These are phyloP conservation scores for Elsinoe necatrix DNA, from an alignment of 2,329 filamentous ascomycete genomes.

Conservation along the genomic window DNA sequence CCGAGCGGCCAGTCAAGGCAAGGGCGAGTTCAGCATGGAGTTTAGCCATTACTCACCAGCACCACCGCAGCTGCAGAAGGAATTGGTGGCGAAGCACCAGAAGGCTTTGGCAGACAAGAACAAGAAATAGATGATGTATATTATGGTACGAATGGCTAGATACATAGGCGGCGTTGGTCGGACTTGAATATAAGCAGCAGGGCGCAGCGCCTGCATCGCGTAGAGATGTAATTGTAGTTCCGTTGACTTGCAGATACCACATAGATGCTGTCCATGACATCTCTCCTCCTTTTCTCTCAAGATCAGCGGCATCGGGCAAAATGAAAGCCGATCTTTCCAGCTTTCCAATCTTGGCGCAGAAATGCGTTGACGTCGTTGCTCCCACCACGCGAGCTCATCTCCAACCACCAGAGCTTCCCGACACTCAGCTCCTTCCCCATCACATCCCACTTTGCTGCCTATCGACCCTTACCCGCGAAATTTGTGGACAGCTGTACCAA, in stretches of 20 bases:
- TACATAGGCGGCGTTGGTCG: constrained; percentile 2
- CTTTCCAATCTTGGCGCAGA: not conserved
- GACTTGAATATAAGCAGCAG: not conserved
- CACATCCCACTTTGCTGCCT: constrained; percentile 6
- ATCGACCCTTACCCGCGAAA: not conserved
- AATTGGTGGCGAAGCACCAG: constrained; percentile 58
- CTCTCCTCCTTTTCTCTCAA: not conserved
- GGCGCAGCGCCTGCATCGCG: not conserved
- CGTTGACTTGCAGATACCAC: constrained; percentile 3
- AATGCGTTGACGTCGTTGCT: constrained; percentile 7
- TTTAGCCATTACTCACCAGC: constrained; percentile 92
- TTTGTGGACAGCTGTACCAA: not conserved
- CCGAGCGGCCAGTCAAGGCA: constrained; percentile 89
- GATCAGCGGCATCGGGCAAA: not conserved
- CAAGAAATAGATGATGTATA: constrained; percentile 43
- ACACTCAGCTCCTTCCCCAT: constrained; percentile 3
- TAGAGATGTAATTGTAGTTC: not conserved
- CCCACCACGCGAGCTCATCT: constrained; percentile 4
- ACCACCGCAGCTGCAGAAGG: constrained; percentile 78
- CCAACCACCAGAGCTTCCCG: constrained; percentile 4
- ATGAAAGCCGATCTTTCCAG: not conserved
- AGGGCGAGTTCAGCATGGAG: constrained; percentile 98
- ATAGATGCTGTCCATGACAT: constrained; percentile 9
- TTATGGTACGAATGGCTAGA: not conserved
- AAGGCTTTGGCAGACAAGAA: constrained; percentile 58